A percentile compares a stretch with the other conserved stretches of the same genome.
Evolutionary conservation across 495 filamentous ascomycete species (phyloP).

Genomic region (Lasiosphaeris hirsuta): DNA sequence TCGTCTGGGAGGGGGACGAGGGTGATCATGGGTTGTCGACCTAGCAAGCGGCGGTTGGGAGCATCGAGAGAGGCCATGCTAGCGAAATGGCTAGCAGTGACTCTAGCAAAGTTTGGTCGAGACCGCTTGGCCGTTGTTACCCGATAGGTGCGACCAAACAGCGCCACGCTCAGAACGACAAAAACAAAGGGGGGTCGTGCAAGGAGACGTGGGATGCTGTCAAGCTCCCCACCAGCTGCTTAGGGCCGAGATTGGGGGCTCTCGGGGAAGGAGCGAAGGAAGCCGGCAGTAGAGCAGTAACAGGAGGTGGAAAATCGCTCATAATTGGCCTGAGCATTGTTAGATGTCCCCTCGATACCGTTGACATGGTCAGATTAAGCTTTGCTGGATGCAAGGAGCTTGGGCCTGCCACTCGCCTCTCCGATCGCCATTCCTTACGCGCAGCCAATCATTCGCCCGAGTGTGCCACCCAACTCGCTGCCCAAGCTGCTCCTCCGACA

Average conservation of each 20-base stretch:
- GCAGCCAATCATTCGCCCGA: too few species aligned
- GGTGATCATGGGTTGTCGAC: too few species aligned
- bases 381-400: conserved; percentile 15
- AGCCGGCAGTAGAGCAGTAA: conserved; percentile 17
- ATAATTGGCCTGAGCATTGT: conserved; percentile 11
- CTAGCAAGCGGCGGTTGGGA: too few species aligned
- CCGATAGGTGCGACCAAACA: neutral
- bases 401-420: neutral
- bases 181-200: too few species aligned
- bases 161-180: neutral
- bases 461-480: too few species aligned
- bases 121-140: too few species aligned
- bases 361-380: conserved; percentile 11
- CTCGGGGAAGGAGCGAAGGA: neutral
- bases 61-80: too few species aligned
- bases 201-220: neutral
- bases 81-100: too few species aligned
- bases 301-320: conserved; percentile 21
- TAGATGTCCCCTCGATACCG: conserved; percentile 5
- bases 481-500: too few species aligned
- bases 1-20: too few species aligned
- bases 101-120: too few species aligned
- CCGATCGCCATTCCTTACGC: too few species aligned
- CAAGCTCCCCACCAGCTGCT: neutral
- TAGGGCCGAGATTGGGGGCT: neutral